These are phyloP conservation scores for Pisolithus thermaeus DNA, from an alignment of 1,284 basidiomycete species.

Conservation along the genomic window DNA sequence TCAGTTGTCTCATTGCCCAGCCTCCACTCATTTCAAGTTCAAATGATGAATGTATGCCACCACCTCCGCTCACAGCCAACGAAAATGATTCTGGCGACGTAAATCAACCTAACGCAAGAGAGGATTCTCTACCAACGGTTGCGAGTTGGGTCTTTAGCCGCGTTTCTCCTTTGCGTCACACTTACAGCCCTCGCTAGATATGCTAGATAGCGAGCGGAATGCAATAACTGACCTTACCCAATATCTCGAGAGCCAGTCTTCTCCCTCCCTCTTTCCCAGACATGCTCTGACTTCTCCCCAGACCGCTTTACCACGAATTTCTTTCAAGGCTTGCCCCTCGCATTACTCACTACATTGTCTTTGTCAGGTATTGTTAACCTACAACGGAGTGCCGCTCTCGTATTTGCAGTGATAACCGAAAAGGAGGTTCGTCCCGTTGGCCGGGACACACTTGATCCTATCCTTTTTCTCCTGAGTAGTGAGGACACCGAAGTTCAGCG, in stretches of 20 bases:
- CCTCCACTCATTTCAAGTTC: too few species aligned
- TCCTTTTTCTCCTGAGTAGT: conserved; percentile 94
- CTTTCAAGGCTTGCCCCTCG: conserved; percentile 90
- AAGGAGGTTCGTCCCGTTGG: conserved; percentile 98
- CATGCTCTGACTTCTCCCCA: conserved; percentile 29
- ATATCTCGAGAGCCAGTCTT: conserved; percentile 88
- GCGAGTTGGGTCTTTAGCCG: conserved; percentile 14
- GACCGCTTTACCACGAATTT: conserved; percentile 96
- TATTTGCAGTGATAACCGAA: conserved; percentile 99
- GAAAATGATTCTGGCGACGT: too few species aligned
- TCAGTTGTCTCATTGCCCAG: too few species aligned
- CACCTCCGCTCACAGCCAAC: too few species aligned
- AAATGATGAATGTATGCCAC: too few species aligned
- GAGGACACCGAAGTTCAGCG: conserved; percentile 99
- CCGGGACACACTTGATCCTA: conserved; percentile 96
- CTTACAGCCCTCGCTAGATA: conserved; percentile 48
- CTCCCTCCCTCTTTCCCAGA: conserved; percentile 4
- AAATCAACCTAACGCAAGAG: too few species aligned
- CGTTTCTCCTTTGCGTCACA: conserved; percentile 15
- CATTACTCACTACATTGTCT: conserved; percentile 92
- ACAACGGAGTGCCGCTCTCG: conserved; percentile 95
- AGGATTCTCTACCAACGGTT: too few species aligned
- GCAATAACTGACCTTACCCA: conserved; percentile 97
- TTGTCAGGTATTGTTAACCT: conserved; percentile 99
- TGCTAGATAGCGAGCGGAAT: conserved; percentile 97